Evolutionary conservation across 441 rosid species (phyloP), one percentile per base, ranked within the genome.

Genomic region (Melastoma candidum): DNA sequence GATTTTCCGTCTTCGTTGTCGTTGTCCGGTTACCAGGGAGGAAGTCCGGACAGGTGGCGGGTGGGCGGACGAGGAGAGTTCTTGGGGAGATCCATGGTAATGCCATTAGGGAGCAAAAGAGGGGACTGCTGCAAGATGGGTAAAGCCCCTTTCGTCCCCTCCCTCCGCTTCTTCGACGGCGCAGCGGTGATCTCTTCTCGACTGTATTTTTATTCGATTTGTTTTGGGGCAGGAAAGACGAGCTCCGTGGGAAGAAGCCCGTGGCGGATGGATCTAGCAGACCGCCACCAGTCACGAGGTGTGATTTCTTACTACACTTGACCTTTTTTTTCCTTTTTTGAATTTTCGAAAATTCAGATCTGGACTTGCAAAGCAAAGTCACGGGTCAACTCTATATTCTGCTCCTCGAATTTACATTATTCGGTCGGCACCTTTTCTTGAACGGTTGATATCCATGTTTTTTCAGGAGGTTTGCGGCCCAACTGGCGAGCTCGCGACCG

Each of bases 1-100:
- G 41, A 32, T 32, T 4, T 32, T 32, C 7, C 8, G 41, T 32
- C 41, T 32, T 17, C 22, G 22, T 17, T 17, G 22, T 17, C 22
- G 22, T 17, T 17, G 22, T 17, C 22, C 22, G 41, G 41, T 4
- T 32, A 4, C 8, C 41, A 51, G 36, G 68, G 60, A 67, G 79
- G 63, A 77, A 78, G 56, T 67, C 77, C 57, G 85, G 81, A 44
- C 77, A 65, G 65, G 81, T 77, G 74, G 59, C 60, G 8, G 41
- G 41, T 54, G 76, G 63, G 66, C 71, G 71, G 36, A 80, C 49
- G 65, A 78, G 93, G 66, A 78, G 96, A 76, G 96, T 78, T 25
- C 63, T 83, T 22, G 65, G 86, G 63, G 77, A 73, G 58, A 74
- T 86, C 54, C 76, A 78, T 66, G 81, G 78, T 60, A 76, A 76